These are phyloP conservation scores for Golubevia pallescens DNA, from an alignment of 1,284 basidiomycete genomes.

Conservation along the genomic window DNA sequence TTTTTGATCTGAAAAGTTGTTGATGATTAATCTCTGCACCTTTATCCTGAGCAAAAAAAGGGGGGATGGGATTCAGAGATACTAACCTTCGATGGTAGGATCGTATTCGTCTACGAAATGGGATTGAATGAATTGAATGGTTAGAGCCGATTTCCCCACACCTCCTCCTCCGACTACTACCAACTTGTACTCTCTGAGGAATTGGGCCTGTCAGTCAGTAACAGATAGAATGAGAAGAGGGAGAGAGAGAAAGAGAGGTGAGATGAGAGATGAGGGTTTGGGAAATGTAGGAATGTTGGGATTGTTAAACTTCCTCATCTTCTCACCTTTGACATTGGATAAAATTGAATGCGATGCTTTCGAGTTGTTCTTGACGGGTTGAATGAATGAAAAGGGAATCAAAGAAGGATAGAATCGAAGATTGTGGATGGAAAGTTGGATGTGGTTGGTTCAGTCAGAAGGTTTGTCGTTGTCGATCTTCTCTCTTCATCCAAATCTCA, in stretches of 20 bases:
- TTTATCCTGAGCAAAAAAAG: constrained; percentile 1
- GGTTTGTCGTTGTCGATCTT: too few species aligned
- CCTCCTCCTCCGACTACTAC: constrained; percentile 98
- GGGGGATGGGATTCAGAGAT: not conserved
- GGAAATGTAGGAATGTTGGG: not conserved
- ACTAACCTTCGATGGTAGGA: constrained; percentile 88
- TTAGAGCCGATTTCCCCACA: constrained; percentile 66
- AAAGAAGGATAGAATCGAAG: constrained; percentile 64
- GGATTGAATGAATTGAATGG: constrained; percentile 67
- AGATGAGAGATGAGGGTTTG: not conserved
- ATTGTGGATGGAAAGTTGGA: constrained; percentile 10
- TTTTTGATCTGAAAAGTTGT: too few species aligned
- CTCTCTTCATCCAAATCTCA: too few species aligned
- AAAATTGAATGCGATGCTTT: too few species aligned
- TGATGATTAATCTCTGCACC: too few species aligned
- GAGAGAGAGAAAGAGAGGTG: not conserved
- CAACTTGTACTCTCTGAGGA: constrained; percentile 92
- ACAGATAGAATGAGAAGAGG: not conserved
- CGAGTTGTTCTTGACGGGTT: too few species aligned
- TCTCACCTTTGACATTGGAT: too few species aligned
- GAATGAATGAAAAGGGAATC: too few species aligned
- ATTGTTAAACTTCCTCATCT: not conserved
- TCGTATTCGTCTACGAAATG: constrained; percentile 99
- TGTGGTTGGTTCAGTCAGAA: too few species aligned
- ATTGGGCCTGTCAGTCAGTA: constrained; percentile 74